phyloP scores from a whole-genome alignment of 192 early-diverging fungal species.

The Gamsiella multidivaricata region DNA sequence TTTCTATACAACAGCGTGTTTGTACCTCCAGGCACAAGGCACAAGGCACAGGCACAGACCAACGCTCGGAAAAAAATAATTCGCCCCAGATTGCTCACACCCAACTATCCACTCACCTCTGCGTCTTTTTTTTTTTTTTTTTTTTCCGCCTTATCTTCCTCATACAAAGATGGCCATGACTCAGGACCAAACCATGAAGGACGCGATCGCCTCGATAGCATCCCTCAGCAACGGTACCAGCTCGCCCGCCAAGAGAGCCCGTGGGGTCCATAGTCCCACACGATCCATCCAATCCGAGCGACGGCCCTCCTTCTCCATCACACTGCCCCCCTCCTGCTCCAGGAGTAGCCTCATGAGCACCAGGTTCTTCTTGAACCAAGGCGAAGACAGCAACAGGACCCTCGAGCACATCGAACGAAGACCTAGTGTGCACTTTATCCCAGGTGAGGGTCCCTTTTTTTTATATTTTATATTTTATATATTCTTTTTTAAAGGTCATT shows the following conservation, averaged over 20 bases:
- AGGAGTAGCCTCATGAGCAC: conserved; percentile 11
- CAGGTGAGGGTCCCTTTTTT: conserved; percentile 4
- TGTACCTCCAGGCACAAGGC: no score
- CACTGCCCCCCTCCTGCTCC: conserved; percentile 29
- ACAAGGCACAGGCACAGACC: no score
- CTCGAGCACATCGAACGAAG: conserved; percentile 3
- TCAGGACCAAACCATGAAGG: neutral
- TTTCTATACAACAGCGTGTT: no score
- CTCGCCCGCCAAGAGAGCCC: neutral
- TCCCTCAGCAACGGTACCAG: neutral
- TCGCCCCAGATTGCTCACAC: neutral
- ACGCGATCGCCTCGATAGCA: neutral
- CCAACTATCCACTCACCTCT: neutral
- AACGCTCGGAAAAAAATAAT: no score
- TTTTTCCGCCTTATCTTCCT: neutral
- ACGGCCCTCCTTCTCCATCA: conserved; percentile 45
- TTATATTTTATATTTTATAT: no score
- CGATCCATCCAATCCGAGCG: conserved; percentile 11
- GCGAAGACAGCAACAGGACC: neutral
- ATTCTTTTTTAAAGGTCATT: no score
- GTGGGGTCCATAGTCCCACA: neutral
- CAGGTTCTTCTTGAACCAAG: neutral
- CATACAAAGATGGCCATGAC: neutral
- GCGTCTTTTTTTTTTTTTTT: neutral
- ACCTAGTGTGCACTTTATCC: conserved; percentile 36